Base-by-base conservation (phyloP, 805 yeast species). In the Diddensiella caesifluorescens region DNA sequence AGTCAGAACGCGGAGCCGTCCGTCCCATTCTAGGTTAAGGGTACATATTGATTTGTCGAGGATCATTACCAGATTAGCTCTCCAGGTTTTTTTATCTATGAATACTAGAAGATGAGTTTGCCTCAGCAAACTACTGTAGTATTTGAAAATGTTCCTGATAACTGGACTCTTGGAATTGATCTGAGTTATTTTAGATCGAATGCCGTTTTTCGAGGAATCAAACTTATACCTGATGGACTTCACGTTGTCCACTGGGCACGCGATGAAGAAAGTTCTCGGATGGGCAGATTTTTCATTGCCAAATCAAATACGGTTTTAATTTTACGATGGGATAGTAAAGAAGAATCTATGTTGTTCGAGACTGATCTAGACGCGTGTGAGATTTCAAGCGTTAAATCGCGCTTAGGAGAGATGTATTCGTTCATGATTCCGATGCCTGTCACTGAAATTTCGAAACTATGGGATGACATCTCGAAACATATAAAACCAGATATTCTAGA, bases 201-300 rank as follows among this genome's bases (percentile, higher is more conserved):
- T 20, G 45, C 56, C 6, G 42, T 59, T 2, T 60, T 74, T 19
- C 62, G 58, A 43, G 85, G 85, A 1, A 65, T 80, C 47, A 77
- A 76, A 48, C 56, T 60, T 13, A 61, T 80, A 3, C 68, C 75
- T 0, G 44, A 55, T 3, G 85, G 85, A 0, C 35, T 68, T 0
- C 86, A 80, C 56, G 57, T 77, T 1, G 49, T 79, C 9, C 85
- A 80, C 56, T 69, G 73, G 59, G 71, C 75, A 0, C 57, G 58
- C 30, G 59, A 54, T 38, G 47, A 53, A 4, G 39, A 52, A 29
- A 74, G 65, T 50, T 58, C 63, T 50, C 64, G 69, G 42, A 49
- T 55, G 42, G 81, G 80, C 3, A 34, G 32, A 22, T 47, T 44
- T 57, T 56, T 52, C 64, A 27, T 28, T 5, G 61, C 70, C 20